Conservation (phyloP, 2,329 filamentous ascomycete genomes). For the Colletotrichum falcatum region DNA sequence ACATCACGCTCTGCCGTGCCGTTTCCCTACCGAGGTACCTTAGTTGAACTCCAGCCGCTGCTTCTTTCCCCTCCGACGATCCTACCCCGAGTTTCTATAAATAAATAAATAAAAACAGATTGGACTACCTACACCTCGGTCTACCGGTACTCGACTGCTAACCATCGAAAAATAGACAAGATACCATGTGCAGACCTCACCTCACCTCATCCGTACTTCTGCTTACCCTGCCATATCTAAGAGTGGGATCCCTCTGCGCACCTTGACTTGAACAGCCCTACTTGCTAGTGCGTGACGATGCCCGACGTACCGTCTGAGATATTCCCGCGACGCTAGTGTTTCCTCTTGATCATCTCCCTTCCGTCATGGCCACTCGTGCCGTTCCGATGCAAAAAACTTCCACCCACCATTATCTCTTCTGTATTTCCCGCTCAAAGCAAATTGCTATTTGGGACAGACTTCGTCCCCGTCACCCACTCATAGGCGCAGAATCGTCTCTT, state of each 20-base stretch:
- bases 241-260: not conserved
- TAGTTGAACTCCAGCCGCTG: not conserved
- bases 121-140: not conserved
- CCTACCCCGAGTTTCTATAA: not conserved
- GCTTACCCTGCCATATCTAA: not conserved
- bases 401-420: not conserved
- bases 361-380: slow-evolving; percentile 18
- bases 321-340: slow-evolving; percentile 24
- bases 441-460: not conserved
- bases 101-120: no score
- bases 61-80: not conserved
- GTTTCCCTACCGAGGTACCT: not conserved
- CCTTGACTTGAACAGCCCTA: not conserved
- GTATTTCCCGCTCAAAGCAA: not conserved
- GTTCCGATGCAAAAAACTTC: not conserved
- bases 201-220: not conserved
- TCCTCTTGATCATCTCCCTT: slow-evolving; percentile 32
- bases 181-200: not conserved
- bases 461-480: not conserved
- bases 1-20: not conserved
- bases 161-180: not conserved
- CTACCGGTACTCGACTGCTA: not conserved
- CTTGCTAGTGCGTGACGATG: slow-evolving; percentile 8
- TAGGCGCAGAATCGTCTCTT: not conserved
- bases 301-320: slow-evolving; percentile 9